Evolutionary conservation across 1,139 yeast genomes (phyloP), one percentile per base, ranked within the genome.

Genomic region (Spathaspora sp.): DNA sequence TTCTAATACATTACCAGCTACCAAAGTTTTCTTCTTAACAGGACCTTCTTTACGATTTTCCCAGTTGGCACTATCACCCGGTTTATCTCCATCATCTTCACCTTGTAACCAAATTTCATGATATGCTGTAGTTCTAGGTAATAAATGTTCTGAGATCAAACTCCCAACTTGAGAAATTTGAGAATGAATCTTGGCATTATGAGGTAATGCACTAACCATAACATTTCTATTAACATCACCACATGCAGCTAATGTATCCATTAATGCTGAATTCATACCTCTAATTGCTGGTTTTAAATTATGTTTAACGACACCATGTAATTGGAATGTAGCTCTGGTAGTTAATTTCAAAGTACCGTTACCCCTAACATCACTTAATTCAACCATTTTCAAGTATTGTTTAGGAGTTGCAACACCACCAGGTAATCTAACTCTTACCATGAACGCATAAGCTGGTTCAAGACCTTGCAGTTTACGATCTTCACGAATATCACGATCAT

Each of bases 211-310:
- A 51, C 95, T 82, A 47, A 89, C 78, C 84, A 91, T 91, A 43
- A 91, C 97, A 64, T 91, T 91, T 80, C 98, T 87, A 71, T 89
- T 89, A 39, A 91, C 98, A 72, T 93, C 99, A 75, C 99, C 99
- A 77, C 97, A 91, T 2, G 98, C 99, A 52, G 96, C 98, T 50
- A 93, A 80, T 11, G 98, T 91, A 63, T 93, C 98, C 83, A 93
- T 80, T 58, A 91, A 78, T 10, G 85, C 86, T 20, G 96, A 74
- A 65, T 91, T 91, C 85, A 93, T 90, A 43, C 95, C 96, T 72
- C 96, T 86, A 55, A 93, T 89, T 2, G 96, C 86, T 16, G 95
- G 90, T 68, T 89, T 90, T 66, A 93, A 76, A 60, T 91, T 80
- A 64, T 86, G 91, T 71, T 93, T 93, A 48, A 93, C 89, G 51